Base-by-base conservation (phyloP, 2,329 filamentous ascomycete genomes). In the Magnaporthiopsis poae region DNA sequence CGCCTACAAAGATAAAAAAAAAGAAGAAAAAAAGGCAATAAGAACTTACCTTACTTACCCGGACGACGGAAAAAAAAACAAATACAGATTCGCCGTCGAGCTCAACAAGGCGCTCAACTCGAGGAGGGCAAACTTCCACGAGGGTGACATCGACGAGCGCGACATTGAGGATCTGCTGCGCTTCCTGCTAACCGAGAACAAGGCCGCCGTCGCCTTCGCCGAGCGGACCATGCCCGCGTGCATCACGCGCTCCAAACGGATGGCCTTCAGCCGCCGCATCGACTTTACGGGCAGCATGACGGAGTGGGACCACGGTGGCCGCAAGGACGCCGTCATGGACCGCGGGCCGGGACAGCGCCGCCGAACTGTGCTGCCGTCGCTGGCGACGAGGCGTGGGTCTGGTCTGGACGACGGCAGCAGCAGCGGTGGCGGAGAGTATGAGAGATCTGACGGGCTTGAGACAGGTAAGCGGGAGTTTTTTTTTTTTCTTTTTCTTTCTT, bases 41-140 rank as follows among this genome's bases (percentile, higher is more conserved):
- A 9, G 35, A 36, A 11, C 35, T 36, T 9, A 36, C 12, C 35
- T 31, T 31, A 31, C 31, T 5, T 31, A 31, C 31, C 35, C 1
- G 35, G 21, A n/a, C 2, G 8, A 36, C 35, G 3, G 8, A 9
- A 21, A n/a, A 12, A 12, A 11, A 36, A 15, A 35, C 33, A 7
- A 1, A 7, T 4, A 7, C 61, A 65, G 52, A 18, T 72, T 77
- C 65, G 71, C 73, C 18, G 71, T 71, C 0, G 67, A 70, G 61
- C 68, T 77, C 60, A 77, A 77, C 64, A 60, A 70, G 46, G 70
- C 72, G 9, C 67, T 76, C 25, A 70, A 75, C 64, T 67, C 69
- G 12, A 60, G 36, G 15, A 63, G 66, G 27, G 62, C 69, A 61
- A 71, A 39, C 11, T 59, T 21, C 29, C 65, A 69, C 63, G 52